phyloP scores from a whole-genome alignment of 345 rosid species.

The Citrus maxima region DNA sequence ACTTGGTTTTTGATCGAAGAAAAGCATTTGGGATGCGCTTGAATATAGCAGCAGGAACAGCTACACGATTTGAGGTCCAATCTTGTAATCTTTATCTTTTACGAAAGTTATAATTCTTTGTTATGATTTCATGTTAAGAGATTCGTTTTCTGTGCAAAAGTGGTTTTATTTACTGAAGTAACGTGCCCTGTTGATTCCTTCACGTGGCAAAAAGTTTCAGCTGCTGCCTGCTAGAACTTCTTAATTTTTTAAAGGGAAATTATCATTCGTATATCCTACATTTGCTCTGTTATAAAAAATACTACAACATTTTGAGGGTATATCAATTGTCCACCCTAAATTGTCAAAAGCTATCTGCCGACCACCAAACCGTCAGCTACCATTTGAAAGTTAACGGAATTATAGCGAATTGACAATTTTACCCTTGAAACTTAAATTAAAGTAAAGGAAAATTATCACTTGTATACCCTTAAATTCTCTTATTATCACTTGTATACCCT shows the following conservation, averaged over 20 bases:
- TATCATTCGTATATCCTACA: too few species aligned
- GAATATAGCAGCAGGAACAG: conserved; percentile 92
- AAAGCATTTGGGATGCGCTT: conserved; percentile 91
- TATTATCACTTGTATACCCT: too few species aligned
- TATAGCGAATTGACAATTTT: too few species aligned
- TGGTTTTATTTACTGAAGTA: not conserved
- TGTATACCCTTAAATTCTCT: too few species aligned
- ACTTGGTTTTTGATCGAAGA: conserved; percentile 68
- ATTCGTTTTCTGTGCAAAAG: conserved; percentile 9
- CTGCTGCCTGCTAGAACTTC: not conserved
- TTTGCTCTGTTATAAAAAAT: too few species aligned
- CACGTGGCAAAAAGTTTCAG: not conserved
- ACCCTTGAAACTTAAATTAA: too few species aligned
- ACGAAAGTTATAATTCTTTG: not conserved
- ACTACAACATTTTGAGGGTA: too few species aligned
- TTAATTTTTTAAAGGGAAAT: not conserved
- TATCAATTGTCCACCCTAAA: too few species aligned
- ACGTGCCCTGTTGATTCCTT: not conserved
- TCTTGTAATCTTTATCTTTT: conserved; percentile 15
- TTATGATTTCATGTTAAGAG: conserved; percentile 8
- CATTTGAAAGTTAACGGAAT: too few species aligned
- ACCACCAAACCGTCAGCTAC: too few species aligned
- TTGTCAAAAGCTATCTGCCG: too few species aligned
- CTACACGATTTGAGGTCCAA: conserved; percentile 87
- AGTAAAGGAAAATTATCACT: too few species aligned